Base-by-base conservation (phyloP, 139 green algal species). In the Haematococcus sp. region DNA sequence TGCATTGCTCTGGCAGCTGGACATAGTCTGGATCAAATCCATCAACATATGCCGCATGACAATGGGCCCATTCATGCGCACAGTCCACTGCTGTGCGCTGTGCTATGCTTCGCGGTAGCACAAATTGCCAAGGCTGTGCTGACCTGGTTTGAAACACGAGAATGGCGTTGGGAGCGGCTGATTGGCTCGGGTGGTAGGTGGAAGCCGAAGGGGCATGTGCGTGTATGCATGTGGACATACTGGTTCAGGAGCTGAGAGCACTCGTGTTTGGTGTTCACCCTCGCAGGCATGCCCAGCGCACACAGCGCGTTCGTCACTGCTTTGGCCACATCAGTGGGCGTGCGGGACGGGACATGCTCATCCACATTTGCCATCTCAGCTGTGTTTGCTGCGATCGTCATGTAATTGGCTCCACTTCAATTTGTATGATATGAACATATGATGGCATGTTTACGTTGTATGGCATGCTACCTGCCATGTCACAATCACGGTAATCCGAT, bases 261-360 rank as follows among this genome's bases (percentile, higher is more conserved):
- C n/a, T n/a, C n/a, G n/a, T n/a, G n/a, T n/a, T n/a, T n/a, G n/a
- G n/a, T n/a, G n/a, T n/a, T n/a, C n/a, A n/a, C n/a, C n/a, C n/a
- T 19, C 49, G 76, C 64, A 19, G 90, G 89, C 52, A 96, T 96
- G 91, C 91, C 88, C 2, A 92, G 84, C 13, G 88, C 78, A 1
- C 90, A 96, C 71, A 93, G 88, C 13, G 85, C 87, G 13, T 77
- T 92, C 30, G 89, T 94, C 2, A 77, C 90, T 22, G 89, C 76
- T 0, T 73, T 96, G 9, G 89, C 90, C 0, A 88, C 92, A 27
- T 83, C 87, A 0, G 58, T 96, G 3, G 91, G 79, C 32, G 63
- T 91, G 4, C 68, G 88, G 11, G 25, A 85, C 16, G 91, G 91
- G 27, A 91, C 85, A 5, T 71, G 56, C 52, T 84, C 46, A 27